phyloP scores from a whole-genome alignment of 805 yeast genomes.

The Clavispora asparagi region DNA sequence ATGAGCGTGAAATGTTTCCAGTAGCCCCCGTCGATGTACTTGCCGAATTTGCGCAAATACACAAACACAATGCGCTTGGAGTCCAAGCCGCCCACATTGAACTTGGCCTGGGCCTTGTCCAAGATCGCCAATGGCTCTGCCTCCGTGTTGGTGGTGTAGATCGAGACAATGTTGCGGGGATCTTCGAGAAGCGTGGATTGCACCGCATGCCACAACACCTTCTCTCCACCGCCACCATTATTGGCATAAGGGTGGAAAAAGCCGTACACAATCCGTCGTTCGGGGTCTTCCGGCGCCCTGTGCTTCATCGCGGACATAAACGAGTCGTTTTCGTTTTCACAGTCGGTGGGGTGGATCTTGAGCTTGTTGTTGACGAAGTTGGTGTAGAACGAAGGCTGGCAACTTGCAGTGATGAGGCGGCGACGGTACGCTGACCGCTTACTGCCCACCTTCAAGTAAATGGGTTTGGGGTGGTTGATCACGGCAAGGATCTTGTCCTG shows the following conservation, averaged over 20 bases:
- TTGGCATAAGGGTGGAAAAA: slow-evolving; percentile 94
- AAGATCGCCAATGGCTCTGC: slow-evolving; percentile 46
- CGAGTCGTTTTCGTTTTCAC: slow-evolving; percentile 12
- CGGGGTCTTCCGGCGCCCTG: slow-evolving; percentile 31
- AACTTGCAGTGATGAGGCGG: slow-evolving; percentile 31
- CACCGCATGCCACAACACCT: slow-evolving; percentile 93
- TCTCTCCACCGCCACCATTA: slow-evolving; percentile 98
- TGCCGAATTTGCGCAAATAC: slow-evolving; percentile 47
- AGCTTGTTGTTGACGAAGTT: slow-evolving; percentile 34
- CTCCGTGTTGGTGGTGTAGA: slow-evolving; percentile 68
- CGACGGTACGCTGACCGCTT: slow-evolving; percentile 38
- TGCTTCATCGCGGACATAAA: slow-evolving; percentile 25
- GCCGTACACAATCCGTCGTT: slow-evolving; percentile 55
- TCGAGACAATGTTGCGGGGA: slow-evolving; percentile 49
- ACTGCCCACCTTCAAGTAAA: slow-evolving; percentile 30
- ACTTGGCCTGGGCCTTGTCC: slow-evolving; percentile 48
- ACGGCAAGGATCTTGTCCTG: slow-evolving; percentile 27
- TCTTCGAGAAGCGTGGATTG: slow-evolving; percentile 54
- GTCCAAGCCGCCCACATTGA: slow-evolving; percentile 46
- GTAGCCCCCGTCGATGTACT: slow-evolving; percentile 59
- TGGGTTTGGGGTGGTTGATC: slow-evolving; percentile 28
- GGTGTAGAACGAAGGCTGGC: slow-evolving; percentile 33
- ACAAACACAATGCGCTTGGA: slow-evolving; percentile 54
- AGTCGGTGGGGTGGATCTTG: slow-evolving; percentile 27
- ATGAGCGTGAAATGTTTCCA: slow-evolving; percentile 80